Base-by-base conservation (phyloP, 164 flowering plant genomes). In the Amborella trichopoda region DNA sequence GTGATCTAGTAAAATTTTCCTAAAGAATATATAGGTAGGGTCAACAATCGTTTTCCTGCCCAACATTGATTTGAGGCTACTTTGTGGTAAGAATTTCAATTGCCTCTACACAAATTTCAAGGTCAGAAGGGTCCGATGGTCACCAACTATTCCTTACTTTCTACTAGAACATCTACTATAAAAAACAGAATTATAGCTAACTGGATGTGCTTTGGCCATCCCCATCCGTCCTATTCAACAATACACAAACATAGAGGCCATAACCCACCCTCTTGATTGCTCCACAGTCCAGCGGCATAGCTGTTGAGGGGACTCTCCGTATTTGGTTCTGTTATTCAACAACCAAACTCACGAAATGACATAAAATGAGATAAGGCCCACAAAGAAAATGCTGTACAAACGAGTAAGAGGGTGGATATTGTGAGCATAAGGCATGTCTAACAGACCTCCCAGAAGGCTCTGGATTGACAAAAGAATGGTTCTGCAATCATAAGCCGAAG, bases 401-500 rank as follows among this genome's bases (percentile, higher is more conserved):
- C 9, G 14, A 32, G 34, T 11, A 33, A 33, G 16, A 33, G 16
- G 16, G 14, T 33, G 37, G 16, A 13, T 11, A 3, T 11, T 17
- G 12, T 33, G 12, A 11, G 13, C 37, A 33, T 30, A 11, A 11
- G 16, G 16, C 37, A 33, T 11, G 37, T 6, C 48, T 55, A 9
- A 38, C 41, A 38, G 16, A 67, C 71, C 67, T 82, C 97, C 97
- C 32, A 88, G 77, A 19, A 88, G 72, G 53, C 89, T 80, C 74
- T 88, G 97, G 53, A 88, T 84, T 0, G 97, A 88, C 3, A 88
- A 60, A 45, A 88, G 65, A 25, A 88, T 71, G 6, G 93, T 80
- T 61, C 97, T 77, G 30, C 81, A 88, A 67, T 86, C 94, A 73
- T 90, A 90, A 10, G 97, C 95, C 56, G 97, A 89, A 18, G 97